Conservation (phyloP, 2,329 filamentous ascomycete genomes). For the Venturiaceae sp. region DNA sequence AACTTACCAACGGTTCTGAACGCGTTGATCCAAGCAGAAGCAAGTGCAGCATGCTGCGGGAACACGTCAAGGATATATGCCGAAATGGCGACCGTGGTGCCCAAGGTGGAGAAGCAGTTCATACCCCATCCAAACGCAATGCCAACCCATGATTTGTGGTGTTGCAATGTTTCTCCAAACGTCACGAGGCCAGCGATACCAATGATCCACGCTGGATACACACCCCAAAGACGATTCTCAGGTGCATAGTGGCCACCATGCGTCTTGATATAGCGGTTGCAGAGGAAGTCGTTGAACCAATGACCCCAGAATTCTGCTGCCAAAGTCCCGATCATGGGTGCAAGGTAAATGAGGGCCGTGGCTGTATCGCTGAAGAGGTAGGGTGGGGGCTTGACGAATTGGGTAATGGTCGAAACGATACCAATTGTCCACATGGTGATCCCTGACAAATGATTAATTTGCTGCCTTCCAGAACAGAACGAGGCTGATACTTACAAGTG, state of each 20-base stretch:
- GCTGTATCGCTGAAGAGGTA: constrained; percentile 14
- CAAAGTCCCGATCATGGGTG: constrained; percentile 23
- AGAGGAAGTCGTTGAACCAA: constrained; percentile 27
- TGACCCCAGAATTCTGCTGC: constrained; percentile 24
- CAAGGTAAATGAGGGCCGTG: constrained; percentile 22
- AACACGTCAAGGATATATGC: constrained; percentile 25
- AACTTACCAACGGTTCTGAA: constrained; percentile 14
- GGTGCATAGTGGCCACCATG: constrained; percentile 19
- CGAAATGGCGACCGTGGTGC: constrained; percentile 22
- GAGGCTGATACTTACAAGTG: constrained; percentile 9
- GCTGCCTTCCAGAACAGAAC: too few relatives aligned
- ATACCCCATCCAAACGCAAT: constrained; percentile 25
- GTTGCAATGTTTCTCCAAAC: constrained; percentile 23
- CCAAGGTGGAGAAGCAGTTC: constrained; percentile 23
- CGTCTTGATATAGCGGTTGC: constrained; percentile 19
- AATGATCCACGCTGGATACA: constrained; percentile 21
- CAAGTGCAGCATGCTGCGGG: constrained; percentile 21
- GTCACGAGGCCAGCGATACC: constrained; percentile 23
- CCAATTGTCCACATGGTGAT: constrained; percentile 20
- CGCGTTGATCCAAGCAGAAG: constrained; percentile 24
- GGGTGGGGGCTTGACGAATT: constrained; percentile 15
- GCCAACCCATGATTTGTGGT: constrained; percentile 20
- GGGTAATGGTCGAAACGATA: constrained; percentile 16
- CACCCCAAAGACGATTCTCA: constrained; percentile 22
- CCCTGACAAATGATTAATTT: constrained; percentile 15